Percentiles rank a stretch among this genome's conserved stretches.
Evolutionary conservation across 306 rosid species (phyloP).

Genomic region (Cucurbita argyrosperma): DNA sequence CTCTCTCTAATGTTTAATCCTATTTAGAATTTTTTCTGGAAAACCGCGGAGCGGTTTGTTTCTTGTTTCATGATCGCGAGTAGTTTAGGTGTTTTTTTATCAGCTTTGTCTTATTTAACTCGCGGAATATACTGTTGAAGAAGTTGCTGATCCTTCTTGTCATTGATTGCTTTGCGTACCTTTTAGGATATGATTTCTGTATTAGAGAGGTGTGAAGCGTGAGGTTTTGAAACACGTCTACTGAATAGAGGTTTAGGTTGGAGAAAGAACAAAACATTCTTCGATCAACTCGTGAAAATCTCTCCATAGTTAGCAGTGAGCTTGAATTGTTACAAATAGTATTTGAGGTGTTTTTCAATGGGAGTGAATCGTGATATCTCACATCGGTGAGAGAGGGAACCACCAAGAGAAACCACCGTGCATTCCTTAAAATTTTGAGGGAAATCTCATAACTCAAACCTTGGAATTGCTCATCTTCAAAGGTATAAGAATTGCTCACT

Average conservation of each 20-base stretch:
- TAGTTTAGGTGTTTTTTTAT: not conserved
- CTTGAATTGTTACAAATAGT: too few relatives aligned
- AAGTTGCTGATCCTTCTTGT: not conserved
- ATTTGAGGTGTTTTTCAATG: too few relatives aligned
- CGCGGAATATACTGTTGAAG: not conserved
- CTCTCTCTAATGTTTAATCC: not conserved
- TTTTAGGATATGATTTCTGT: not conserved
- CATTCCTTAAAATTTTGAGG: too few relatives aligned
- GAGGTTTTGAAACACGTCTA: too few relatives aligned
- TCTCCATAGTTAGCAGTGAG: too few relatives aligned
- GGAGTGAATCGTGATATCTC: too few relatives aligned
- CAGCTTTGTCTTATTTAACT: not conserved
- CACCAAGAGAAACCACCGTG: too few relatives aligned
- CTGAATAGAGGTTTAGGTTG: too few relatives aligned
- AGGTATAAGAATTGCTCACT: constrained; percentile 19
- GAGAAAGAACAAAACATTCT: too few relatives aligned
- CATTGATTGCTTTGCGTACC: not conserved
- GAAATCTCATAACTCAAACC: not conserved
- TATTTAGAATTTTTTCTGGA: not conserved
- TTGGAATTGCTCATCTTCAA: constrained; percentile 86
- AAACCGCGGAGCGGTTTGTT: not conserved
- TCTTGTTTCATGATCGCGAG: not conserved
- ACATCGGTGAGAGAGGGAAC: too few relatives aligned
- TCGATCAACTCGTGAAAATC: too few relatives aligned
- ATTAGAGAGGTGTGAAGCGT: not conserved